phyloP scores from a whole-genome alignment of 2,329 filamentous ascomycete species.

The Nectriaceae sp. region DNA sequence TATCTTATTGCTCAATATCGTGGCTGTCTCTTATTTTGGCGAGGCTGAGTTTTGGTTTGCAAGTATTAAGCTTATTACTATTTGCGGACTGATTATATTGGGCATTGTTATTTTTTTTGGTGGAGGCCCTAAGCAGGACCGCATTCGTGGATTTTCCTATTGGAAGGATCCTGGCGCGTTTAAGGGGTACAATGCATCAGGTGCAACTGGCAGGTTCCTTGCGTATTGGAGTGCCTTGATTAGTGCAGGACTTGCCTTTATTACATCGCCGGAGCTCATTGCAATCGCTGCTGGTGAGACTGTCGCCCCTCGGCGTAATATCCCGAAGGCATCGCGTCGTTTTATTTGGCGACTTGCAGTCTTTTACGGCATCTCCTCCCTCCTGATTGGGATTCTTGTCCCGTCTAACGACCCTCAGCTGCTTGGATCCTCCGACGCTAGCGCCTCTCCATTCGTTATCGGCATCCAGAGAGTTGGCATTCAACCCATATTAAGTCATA shows the following conservation, averaged over 20 bases:
- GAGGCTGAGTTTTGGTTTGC: conserved; percentile 65
- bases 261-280: conserved; percentile 63
- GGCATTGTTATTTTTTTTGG: conserved; percentile 49
- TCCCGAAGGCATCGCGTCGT: conserved; percentile 64
- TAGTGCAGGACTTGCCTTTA: conserved; percentile 61
- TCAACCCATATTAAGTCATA: conserved; percentile 58
- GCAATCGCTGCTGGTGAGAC: conserved; percentile 67
- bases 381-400: conserved; percentile 62
- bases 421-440: conserved; percentile 52
- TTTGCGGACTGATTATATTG: conserved; percentile 58
- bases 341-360: conserved; percentile 63
- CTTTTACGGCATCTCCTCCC: conserved; percentile 63
- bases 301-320: conserved; percentile 62
- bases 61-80: conserved; percentile 60
- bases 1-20: conserved; percentile 57
- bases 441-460: conserved; percentile 63
- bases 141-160: conserved; percentile 42
- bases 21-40: conserved; percentile 58
- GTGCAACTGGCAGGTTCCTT: conserved; percentile 55
- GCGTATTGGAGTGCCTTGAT: conserved; percentile 60
- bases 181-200: conserved; percentile 53
- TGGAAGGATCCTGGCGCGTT: conserved; percentile 48
- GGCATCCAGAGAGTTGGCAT: conserved; percentile 71
- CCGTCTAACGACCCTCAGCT: not conserved
- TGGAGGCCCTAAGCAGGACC: conserved; percentile 53